These are phyloP conservation scores for Globisporangium iwayamae DNA, from an alignment of 352 stramenopile genomes.

Conservation along the genomic window DNA sequence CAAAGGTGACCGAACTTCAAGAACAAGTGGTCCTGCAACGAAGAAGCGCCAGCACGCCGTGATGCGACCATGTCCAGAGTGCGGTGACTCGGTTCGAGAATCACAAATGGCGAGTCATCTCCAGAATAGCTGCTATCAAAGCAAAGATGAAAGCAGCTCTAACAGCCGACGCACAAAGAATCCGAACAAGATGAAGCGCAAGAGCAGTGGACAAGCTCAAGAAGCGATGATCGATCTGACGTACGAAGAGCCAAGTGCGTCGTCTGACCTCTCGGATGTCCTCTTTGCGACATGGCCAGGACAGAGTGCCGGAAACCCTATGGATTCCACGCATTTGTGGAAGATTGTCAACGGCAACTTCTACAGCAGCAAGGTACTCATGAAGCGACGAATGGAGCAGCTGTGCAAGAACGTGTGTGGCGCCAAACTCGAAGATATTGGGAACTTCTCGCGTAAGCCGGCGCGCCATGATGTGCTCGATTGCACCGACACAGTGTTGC, in stretches of 20 bases:
- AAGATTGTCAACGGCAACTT: slow-evolving; percentile 65
- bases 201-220: slow-evolving; percentile 12
- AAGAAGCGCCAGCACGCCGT: slow-evolving; percentile 40
- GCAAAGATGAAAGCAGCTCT: slow-evolving; percentile 4
- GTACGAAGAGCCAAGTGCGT: slow-evolving; percentile 22
- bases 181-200: slow-evolving; percentile 36
- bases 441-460: slow-evolving; percentile 39
- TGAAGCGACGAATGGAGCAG: slow-evolving; percentile 72
- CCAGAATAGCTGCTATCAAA: slow-evolving; percentile 46
- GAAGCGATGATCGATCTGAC: slow-evolving; percentile 19
- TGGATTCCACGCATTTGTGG: slow-evolving; percentile 83
- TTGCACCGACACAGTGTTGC: slow-evolving; percentile 60
- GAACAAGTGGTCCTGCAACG: slow-evolving; percentile 11
- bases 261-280: slow-evolving; percentile 56
- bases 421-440: slow-evolving; percentile 62
- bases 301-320: slow-evolving; percentile 55
- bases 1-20: slow-evolving; percentile 12
- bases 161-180: slow-evolving; percentile 34
- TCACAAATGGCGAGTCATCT: slow-evolving; percentile 68
- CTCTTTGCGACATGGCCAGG: slow-evolving; percentile 83
- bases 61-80: slow-evolving; percentile 59
- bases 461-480: slow-evolving; percentile 42
- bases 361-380: slow-evolving; percentile 54
- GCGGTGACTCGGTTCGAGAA: slow-evolving; percentile 55
- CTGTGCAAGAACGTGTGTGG: slow-evolving; percentile 66